A percentile compares a stretch with the other conserved stretches of the same genome.
These are phyloP conservation scores for Halenospora varia DNA, from an alignment of 495 filamentous ascomycete genomes.

Conservation along the genomic window DNA sequence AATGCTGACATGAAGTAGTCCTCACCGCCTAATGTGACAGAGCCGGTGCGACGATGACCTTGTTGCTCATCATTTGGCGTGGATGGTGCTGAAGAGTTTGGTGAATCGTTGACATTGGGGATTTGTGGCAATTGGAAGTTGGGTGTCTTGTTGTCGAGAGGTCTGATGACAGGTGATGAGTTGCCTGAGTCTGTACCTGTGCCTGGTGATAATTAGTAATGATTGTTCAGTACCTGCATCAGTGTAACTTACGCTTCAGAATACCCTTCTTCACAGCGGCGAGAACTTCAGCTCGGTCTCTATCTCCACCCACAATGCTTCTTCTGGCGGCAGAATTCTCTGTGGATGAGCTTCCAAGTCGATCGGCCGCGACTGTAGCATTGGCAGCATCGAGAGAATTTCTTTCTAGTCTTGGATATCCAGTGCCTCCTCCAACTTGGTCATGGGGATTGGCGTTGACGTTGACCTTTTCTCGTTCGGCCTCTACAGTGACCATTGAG, in stretches of 20 bases:
- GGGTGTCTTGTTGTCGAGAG: slow-evolving; percentile 45
- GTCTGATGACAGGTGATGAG: slow-evolving; percentile 60
- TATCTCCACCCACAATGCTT: slow-evolving; percentile 88
- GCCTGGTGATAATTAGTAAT: slow-evolving; percentile 33
- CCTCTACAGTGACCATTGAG: slow-evolving; percentile 93
- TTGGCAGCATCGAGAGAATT: slow-evolving; percentile 65
- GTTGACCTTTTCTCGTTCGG: slow-evolving; percentile 80
- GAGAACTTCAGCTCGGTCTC: slow-evolving; percentile 85
- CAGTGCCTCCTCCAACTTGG: slow-evolving; percentile 69
- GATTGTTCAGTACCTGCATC: too few relatives aligned
- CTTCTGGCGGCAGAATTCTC: slow-evolving; percentile 64
- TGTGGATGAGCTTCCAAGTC: slow-evolving; percentile 48
- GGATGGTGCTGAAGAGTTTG: slow-evolving; percentile 75
- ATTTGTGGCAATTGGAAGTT: slow-evolving; percentile 50
- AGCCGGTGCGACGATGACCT: slow-evolving; percentile 57
- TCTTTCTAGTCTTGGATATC: slow-evolving; percentile 81
- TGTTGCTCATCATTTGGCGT: slow-evolving; percentile 73
- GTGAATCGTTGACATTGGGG: slow-evolving; percentile 66
- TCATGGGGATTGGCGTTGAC: slow-evolving; percentile 69
- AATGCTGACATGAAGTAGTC: slow-evolving; percentile 82
- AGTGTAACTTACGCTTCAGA: slow-evolving; percentile 80
- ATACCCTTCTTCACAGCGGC: slow-evolving; percentile 92
- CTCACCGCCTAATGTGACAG: slow-evolving; percentile 70
- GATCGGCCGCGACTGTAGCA: slow-evolving; percentile 30
- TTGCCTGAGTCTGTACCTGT: slow-evolving; percentile 58